These are phyloP conservation scores for Skeletonema marinoi DNA, from an alignment of 108 stramenopile species.

Conservation along the genomic window DNA sequence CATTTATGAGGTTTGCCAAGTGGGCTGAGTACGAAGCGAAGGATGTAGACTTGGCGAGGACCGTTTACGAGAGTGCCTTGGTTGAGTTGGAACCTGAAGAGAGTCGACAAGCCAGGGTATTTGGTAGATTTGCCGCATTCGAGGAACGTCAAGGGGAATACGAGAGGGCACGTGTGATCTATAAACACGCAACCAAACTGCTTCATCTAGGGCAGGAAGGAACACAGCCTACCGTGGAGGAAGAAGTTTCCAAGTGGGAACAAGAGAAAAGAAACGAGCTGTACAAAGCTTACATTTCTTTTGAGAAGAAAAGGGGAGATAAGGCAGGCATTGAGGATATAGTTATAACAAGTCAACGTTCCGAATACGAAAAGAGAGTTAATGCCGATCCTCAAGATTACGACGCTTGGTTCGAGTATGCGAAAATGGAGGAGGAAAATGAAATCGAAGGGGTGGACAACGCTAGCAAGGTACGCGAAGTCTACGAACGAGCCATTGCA, in stretches of 20 bases:
- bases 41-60: constrained; percentile 89
- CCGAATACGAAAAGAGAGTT: constrained; percentile 83
- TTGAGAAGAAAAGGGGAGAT: constrained; percentile 98
- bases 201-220: constrained; percentile 72
- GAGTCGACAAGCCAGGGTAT: constrained; percentile 76
- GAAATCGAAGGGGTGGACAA: constrained; percentile 14
- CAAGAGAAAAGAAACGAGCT: constrained; percentile 84
- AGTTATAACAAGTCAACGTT: constrained; percentile 85
- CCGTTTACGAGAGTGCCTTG: constrained; percentile 92
- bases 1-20: constrained; percentile 95
- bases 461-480: constrained; percentile 69
- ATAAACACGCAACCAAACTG: constrained; percentile 91
- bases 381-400: constrained; percentile 88
- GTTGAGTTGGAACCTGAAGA: constrained; percentile 94
- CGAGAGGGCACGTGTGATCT: constrained; percentile 96
- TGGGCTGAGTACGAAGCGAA: constrained; percentile 98
- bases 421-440: constrained; percentile 92
- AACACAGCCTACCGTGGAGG: constrained; percentile 17
- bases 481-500: constrained; percentile 95
- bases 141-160: constrained; percentile 97
- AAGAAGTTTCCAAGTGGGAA: constrained; percentile 66
- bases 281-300: constrained; percentile 92
- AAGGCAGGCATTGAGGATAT: constrained; percentile 89
- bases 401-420: constrained; percentile 98
- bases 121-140: constrained; percentile 85